Evolutionary conservation across 495 filamentous ascomycete genomes (phyloP).

Genomic region (Penicillium diatomitis): DNA sequence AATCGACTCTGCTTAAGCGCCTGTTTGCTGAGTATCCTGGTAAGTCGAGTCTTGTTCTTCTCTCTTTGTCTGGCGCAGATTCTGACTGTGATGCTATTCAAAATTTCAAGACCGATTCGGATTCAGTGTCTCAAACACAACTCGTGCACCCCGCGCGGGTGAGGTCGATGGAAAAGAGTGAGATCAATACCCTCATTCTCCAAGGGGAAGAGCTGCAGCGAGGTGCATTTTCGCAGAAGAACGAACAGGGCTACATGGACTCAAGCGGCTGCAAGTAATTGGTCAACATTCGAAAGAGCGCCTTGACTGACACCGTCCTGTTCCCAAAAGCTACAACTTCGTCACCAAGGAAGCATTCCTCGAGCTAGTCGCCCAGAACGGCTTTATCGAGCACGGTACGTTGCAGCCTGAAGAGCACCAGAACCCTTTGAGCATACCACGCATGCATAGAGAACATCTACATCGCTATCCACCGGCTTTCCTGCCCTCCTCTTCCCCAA

Average conservation of each 20-base stretch:
- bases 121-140: constrained; percentile 47
- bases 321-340: constrained; percentile 63
- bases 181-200: not conserved
- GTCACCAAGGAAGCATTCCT: constrained; percentile 60
- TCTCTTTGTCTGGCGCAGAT: too few relatives aligned
- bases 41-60: constrained; percentile 42
- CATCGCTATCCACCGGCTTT: too few relatives aligned
- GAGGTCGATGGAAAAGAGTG: constrained; percentile 55
- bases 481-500: too few relatives aligned
- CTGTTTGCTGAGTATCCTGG: constrained; percentile 61
- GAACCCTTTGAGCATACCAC: too few relatives aligned
- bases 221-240: too few relatives aligned
- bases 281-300: too few relatives aligned
- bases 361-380: constrained; percentile 54
- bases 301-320: too few relatives aligned
- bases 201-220: too few relatives aligned
- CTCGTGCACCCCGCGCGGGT: constrained; percentile 63
- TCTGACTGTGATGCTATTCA: not conserved
- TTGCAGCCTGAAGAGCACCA: not conserved
- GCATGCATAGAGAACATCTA: too few relatives aligned
- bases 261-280: too few relatives aligned
- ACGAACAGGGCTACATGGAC: too few relatives aligned
- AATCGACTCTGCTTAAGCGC: constrained; percentile 73
- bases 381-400: constrained; percentile 72
- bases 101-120: not conserved